Base-by-base conservation (phyloP, 768 basidiomycete genomes). In the Panellus pusillus region DNA sequence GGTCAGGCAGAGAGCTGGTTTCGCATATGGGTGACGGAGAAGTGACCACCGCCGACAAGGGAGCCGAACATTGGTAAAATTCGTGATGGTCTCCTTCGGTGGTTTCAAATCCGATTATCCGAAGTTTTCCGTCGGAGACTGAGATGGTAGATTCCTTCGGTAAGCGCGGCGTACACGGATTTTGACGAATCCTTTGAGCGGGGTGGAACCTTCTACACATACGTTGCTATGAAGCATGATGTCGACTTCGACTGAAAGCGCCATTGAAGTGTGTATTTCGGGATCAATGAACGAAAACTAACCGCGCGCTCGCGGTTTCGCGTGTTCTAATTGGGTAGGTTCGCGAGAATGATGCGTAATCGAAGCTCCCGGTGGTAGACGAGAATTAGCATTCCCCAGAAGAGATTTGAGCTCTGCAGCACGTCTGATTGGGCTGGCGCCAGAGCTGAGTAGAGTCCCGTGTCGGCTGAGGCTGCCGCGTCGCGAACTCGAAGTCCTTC, bases 81-180 rank as follows among this genome's bases (percentile, higher is more conserved):
- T 87, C 84, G 66, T 89, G 83, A 14, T 86, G 76, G n/a, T 79
- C 75, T 20, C 79, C 75, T 50, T 79, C 73, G 42, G 77, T 72
- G 0, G 79, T 84, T 72, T 96, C 94, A 66, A 93, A 93, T 4
- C 94, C 93, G 47, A 95, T 78, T 18, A 94, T 76, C 53, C 92
- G 77, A 29, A 95, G 68, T 72, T 93, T 95, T 4, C 84, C 90
- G 35, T 78, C 83, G 36, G 84, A 84, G 13, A 96, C 68, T 60
- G 83, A 72, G 3, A 92, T 65, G n/a, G 81, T 73, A 2, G 77
- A 66, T 51, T 81, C 80, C 59, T 82, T 83, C 66, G 75, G 81
- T 27, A 74, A 63, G 24, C 78, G 77, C 43, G 80, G 47, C 77
- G 75, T 17, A 96, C 78, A 29, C 75, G 76, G 37, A 95, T 70